Evolutionary conservation across 345 rosid genomes (phyloP).

Genomic region (Brassica cretica): DNA sequence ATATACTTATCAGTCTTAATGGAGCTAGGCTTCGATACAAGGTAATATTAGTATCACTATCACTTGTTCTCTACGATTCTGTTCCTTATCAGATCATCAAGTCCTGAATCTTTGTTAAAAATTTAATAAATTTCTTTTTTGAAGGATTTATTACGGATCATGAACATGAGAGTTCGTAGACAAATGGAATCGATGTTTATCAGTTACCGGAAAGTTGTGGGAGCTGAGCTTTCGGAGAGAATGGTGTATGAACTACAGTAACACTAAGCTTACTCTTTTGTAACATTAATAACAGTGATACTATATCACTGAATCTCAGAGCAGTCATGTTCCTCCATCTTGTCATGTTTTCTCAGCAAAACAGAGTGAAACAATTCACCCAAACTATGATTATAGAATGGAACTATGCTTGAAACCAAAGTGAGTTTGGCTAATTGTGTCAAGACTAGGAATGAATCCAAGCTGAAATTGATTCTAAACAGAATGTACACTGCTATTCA

Average conservation of each 20-base stretch:
- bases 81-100: slow-evolving; percentile 9
- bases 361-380: neutral
- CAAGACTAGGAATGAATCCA: neutral
- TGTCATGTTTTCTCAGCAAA: slow-evolving; percentile 7
- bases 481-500: neutral
- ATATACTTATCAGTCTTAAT: slow-evolving; percentile 49
- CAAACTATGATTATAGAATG: neutral
- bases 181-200: slow-evolving; percentile 59
- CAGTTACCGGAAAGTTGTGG: slow-evolving; percentile 58
- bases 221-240: slow-evolving; percentile 64
- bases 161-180: slow-evolving; percentile 36
- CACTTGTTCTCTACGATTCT: neutral
- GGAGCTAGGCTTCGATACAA: slow-evolving; percentile 59
- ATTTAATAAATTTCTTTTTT: neutral
- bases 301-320: neutral
- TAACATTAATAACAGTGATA: slow-evolving; percentile 6
- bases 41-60: slow-evolving; percentile 50
- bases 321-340: neutral
- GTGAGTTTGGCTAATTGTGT: neutral
- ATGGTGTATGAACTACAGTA: slow-evolving; percentile 65
- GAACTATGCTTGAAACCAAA: neutral
- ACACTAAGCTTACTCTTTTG: slow-evolving; percentile 12
- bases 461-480: neutral
- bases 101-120: neutral
- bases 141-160: slow-evolving; percentile 52